Conservation (phyloP, 164 flowering plant genomes). For the Protea cynaroides region DNA sequence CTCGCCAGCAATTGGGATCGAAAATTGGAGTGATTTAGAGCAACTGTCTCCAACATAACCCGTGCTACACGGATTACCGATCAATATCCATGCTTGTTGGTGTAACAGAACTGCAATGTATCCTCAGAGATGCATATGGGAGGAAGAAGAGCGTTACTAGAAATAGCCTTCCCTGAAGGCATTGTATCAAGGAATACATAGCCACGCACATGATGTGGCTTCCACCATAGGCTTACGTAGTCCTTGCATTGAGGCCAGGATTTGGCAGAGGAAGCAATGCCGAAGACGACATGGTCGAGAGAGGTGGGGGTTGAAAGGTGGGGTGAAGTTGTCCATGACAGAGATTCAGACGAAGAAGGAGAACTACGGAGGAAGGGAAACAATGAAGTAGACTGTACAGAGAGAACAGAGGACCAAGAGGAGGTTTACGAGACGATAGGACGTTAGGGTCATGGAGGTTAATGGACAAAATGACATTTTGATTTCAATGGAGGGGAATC, state of each 20-base stretch:
- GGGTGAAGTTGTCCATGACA: conserved; percentile 1
- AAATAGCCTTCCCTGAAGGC: neutral
- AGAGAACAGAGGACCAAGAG: conserved; percentile 27
- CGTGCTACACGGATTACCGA: conserved; percentile 73
- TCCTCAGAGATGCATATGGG: conserved; percentile 40
- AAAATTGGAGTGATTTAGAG: conserved; percentile 24
- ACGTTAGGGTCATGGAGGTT: conserved; percentile 2
- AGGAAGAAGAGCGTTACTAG: conserved; percentile 25
- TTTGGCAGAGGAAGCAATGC: conserved; percentile 53
- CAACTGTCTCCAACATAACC: conserved; percentile 47
- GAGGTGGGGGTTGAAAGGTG: conserved; percentile 18
- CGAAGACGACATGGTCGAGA: conserved; percentile 57
- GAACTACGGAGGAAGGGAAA: conserved; percentile 13
- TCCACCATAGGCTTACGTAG: conserved; percentile 63
- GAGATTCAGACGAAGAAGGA: conserved; percentile 3
- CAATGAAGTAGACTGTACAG: conserved; percentile 18
- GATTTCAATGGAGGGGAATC: neutral
- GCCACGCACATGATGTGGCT: conserved; percentile 38
- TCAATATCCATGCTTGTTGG: conserved; percentile 44
- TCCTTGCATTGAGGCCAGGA: conserved; percentile 36
- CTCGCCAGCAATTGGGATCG: too few species aligned
- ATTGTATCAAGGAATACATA: conserved; percentile 53
- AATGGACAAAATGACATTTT: neutral
- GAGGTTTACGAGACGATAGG: conserved; percentile 23
- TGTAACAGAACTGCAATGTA: conserved; percentile 58